A percentile compares a stretch with the other conserved stretches of the same genome.
Evolutionary conservation across 352 stramenopile genomes (phyloP).

Genomic region (Peronospora farinosa): DNA sequence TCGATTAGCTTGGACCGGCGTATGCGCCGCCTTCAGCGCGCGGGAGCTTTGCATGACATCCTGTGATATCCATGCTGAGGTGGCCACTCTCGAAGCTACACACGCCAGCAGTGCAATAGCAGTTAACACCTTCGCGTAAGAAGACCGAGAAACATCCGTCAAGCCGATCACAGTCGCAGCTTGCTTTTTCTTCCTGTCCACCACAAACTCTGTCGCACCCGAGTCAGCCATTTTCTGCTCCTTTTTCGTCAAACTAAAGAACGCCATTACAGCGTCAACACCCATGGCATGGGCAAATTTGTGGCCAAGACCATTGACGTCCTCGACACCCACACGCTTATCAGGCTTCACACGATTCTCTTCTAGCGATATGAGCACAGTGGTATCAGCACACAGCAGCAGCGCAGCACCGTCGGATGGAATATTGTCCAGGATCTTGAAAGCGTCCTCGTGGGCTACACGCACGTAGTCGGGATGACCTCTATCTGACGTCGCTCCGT

Average conservation of each 20-base stretch:
- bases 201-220: constrained; percentile 57
- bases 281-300: constrained; percentile 73
- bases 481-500: constrained; percentile 36
- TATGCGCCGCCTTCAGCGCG: too few relatives aligned
- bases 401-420: constrained; percentile 45
- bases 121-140: too few relatives aligned
- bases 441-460: constrained; percentile 54
- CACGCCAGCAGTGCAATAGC: too few relatives aligned
- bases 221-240: constrained; percentile 42
- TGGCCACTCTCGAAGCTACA: too few relatives aligned
- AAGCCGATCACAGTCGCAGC: constrained; percentile 15
- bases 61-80: too few relatives aligned
- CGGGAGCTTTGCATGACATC: too few relatives aligned
- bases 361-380: constrained; percentile 67
- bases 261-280: constrained; percentile 44
- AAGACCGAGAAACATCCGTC: too few relatives aligned
- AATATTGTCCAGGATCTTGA: constrained; percentile 71
- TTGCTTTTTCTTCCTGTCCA: constrained; percentile 38
- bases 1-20: too few relatives aligned
- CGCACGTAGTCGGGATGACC: constrained; percentile 76
- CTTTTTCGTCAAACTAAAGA: constrained; percentile 64
- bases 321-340: constrained; percentile 59
- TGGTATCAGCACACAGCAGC: constrained; percentile 79
- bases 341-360: constrained; percentile 38
- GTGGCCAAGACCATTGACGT: constrained; percentile 81